Conservation (phyloP, 192 early-diverging fungal genomes). For the Tieghemiomyces parasiticus region DNA sequence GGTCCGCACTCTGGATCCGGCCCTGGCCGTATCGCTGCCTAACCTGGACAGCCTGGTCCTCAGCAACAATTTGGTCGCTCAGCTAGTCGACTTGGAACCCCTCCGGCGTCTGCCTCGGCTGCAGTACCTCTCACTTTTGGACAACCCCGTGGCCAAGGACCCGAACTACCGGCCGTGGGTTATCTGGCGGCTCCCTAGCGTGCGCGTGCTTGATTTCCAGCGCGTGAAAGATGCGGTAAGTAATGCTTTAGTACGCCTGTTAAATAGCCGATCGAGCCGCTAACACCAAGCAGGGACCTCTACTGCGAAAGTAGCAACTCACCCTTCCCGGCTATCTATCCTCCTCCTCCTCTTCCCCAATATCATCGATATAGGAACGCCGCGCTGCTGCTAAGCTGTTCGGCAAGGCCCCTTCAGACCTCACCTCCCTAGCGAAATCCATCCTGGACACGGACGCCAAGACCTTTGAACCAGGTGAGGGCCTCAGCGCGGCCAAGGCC, state of each 20-base stretch:
- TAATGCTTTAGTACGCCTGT: background rate
- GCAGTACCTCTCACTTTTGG: conserved; percentile 56
- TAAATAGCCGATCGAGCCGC: background rate
- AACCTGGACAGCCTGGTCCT: conserved; percentile 67
- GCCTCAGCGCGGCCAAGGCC: conserved; percentile 14
- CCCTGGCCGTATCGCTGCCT: conserved; percentile 49
- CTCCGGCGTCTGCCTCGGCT: conserved; percentile 30
- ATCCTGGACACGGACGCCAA: conserved; percentile 53
- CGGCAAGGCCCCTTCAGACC: conserved; percentile 40
- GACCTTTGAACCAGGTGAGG: conserved; percentile 82
- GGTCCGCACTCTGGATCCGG: conserved; percentile 59
- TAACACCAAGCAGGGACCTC: conserved; percentile 7
- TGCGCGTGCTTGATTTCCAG: conserved; percentile 81
- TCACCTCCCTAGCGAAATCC: conserved; percentile 43
- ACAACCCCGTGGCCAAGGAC: conserved; percentile 77
- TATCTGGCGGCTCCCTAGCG: conserved; percentile 57
- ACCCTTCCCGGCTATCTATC: conserved; percentile 1
- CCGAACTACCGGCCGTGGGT: conserved; percentile 72
- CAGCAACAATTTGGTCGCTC: conserved; percentile 70
- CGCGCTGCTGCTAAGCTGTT: conserved; percentile 67
- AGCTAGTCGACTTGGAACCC: conserved; percentile 76
- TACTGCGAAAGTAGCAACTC: too few relatives aligned
- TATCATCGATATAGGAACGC: too few relatives aligned
- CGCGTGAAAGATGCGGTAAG: conserved; percentile 50
- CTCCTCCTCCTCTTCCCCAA: too few relatives aligned